Evolutionary conservation across 768 basidiomycete genomes (phyloP).

Genomic region (Trametes punicea): DNA sequence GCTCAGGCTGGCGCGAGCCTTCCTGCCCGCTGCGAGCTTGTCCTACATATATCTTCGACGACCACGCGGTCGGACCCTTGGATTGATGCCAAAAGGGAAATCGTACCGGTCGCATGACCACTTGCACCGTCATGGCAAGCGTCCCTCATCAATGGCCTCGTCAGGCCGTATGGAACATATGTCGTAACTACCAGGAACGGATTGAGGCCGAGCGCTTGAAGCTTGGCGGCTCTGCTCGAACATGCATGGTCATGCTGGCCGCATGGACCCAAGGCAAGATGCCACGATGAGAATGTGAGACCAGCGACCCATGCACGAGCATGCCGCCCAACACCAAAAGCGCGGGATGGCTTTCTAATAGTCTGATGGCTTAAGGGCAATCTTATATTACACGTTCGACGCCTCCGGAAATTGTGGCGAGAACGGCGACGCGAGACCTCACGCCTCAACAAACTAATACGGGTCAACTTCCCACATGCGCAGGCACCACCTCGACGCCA

Average conservation of each 20-base stretch:
- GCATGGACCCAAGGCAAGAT: not conserved
- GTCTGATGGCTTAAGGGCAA: not conserved
- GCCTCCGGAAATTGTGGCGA: not conserved
- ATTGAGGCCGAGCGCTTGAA: not conserved
- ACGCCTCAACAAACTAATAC: too few species aligned
- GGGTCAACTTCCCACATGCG: not conserved
- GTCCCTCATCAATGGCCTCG: conserved; percentile 2
- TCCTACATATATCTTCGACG: not conserved
- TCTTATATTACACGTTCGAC: not conserved
- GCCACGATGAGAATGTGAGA: conserved; percentile 8
- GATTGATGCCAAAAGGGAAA: conserved; percentile 5
- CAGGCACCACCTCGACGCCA: not conserved
- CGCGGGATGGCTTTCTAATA: too few species aligned
- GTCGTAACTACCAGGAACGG: not conserved
- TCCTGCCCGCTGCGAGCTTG: not conserved
- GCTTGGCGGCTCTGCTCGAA: not conserved
- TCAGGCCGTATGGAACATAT: conserved; percentile 1
- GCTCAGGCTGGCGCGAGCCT: too few species aligned
- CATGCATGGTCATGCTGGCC: conserved; percentile 5
- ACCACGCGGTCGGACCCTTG: conserved; percentile 1
- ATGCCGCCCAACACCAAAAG: conserved; percentile 4
- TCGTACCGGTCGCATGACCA: conserved; percentile 12
- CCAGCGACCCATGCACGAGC: not conserved
- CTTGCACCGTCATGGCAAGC: not conserved
- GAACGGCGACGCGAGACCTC: not conserved